phyloP scores from a whole-genome alignment of 202 grass and related monocot species.

The Schoenoplectus tabernaemontani region DNA sequence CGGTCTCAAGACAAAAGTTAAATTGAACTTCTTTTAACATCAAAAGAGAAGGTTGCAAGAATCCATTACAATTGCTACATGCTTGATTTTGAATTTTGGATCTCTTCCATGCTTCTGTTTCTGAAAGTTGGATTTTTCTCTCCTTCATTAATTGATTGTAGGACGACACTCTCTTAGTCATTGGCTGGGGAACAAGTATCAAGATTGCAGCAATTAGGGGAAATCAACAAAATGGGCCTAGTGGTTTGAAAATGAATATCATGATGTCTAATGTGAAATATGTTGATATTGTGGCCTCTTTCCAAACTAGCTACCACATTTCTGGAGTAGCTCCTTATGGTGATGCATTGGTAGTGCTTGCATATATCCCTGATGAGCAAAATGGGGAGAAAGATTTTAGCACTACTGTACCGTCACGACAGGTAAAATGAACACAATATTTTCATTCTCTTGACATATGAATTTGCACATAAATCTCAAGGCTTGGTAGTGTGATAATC shows the following conservation, averaged over 20 bases:
- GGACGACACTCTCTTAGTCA: slow-evolving; percentile 92
- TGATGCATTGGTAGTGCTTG: slow-evolving; percentile 83
- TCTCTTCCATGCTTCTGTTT: slow-evolving; percentile 13
- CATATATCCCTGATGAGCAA: slow-evolving; percentile 83
- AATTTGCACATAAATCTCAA: too few species aligned
- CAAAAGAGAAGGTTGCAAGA: background rate
- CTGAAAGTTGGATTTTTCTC: background rate
- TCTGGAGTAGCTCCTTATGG: slow-evolving; percentile 94
- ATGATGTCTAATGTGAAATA: slow-evolving; percentile 59
- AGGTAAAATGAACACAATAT: slow-evolving; percentile 43
- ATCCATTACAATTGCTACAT: background rate
- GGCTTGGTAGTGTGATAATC: background rate
- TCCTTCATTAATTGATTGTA: slow-evolving; percentile 19
- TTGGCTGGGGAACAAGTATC: slow-evolving; percentile 91
- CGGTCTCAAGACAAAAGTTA: too few species aligned
- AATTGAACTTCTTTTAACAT: background rate
- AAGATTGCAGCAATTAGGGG: slow-evolving; percentile 82
- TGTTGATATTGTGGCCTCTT: slow-evolving; percentile 95
- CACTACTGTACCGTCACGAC: slow-evolving; percentile 43
- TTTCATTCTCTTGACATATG: slow-evolving; percentile 13
- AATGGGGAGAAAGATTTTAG: too few species aligned
- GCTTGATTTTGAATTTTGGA: slow-evolving; percentile 1
- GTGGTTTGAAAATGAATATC: slow-evolving; percentile 68
- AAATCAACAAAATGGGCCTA: slow-evolving; percentile 53
- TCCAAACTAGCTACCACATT: slow-evolving; percentile 88